Conservation (phyloP, 208 protist genomes). For the Leishmania tropica region DNA sequence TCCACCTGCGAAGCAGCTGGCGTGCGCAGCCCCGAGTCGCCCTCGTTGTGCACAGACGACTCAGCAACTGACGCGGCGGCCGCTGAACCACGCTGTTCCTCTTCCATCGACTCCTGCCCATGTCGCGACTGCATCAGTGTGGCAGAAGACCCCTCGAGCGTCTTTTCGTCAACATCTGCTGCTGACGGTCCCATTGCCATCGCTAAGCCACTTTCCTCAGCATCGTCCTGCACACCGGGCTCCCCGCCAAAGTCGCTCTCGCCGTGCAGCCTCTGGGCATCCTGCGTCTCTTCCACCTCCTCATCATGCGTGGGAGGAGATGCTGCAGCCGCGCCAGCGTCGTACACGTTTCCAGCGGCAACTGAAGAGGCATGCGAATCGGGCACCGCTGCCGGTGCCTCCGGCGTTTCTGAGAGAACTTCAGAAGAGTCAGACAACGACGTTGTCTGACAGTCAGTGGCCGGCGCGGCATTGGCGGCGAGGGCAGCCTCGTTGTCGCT, state of each 20-base stretch:
- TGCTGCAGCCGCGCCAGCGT: not conserved
- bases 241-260: not conserved
- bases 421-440: not conserved
- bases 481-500: not conserved
- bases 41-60: not conserved
- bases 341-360: not conserved
- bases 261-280: not conserved
- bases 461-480: not conserved
- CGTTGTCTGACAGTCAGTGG: not conserved
- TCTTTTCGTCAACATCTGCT: not conserved
- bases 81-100: not conserved
- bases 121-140: not conserved
- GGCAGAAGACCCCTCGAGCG: not conserved
- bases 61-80: not conserved
- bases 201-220: not conserved
- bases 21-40: not conserved
- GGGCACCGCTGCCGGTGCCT: not conserved
- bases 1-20: not conserved
- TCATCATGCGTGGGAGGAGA: not conserved
- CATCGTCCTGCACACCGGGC: not conserved
- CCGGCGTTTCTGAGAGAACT: not conserved
- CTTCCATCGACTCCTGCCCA: not conserved
- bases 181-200: not conserved
- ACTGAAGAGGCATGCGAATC: not conserved
- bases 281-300: not conserved